Base-by-base conservation (phyloP, 2,329 filamentous ascomycete species). In the Eutypella sp. region DNA sequence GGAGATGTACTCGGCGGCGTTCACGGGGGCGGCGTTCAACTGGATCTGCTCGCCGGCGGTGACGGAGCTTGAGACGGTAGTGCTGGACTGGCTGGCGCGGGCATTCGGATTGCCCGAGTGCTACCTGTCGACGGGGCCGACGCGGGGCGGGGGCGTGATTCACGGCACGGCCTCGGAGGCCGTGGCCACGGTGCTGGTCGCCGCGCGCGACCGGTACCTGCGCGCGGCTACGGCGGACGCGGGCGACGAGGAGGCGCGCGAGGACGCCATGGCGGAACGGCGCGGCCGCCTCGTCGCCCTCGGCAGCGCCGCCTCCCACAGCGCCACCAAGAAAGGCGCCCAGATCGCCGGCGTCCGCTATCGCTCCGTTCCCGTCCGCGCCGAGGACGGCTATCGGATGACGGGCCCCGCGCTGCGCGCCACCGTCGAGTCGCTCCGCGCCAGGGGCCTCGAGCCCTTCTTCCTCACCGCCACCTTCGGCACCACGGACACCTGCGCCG, bases 41-140 rank as follows among this genome's bases (percentile, higher is more conserved):
- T 97, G 92, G 92, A 83, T 96, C 53, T 96, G 92, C 69, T 90
- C 85, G 5, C 92, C 92, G 1, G 90, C 87, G 6, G 85, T 93
- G 16, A 97, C 92, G 0, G 92, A 97, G 70, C 78, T 97, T 40
- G 92, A 97, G 73, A 96, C 91, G 0, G 78, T 96, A 20, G 85
- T 96, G 37, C 77, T 96, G 64, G 92, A 97, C 67, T 97, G 92
- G 91, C 71, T 96, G 3, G 89, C 85, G 15, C 81, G 85, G 63
- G 76, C 89, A 8, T 67, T 96, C 11, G 81, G 71, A 1, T 72
- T 97, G 20, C 90, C 92, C 0, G 68, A 77, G 10, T 85, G 79
- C 54, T 97, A 84, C 61, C 71, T 86, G 18, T 92, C 86, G 40
- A 81, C 82, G 0, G 85, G 82, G 0, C 76, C 82, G n/a, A 81